Base-by-base conservation (phyloP, 2,329 filamentous ascomycete species). In the Penicillium hesseltinei region DNA sequence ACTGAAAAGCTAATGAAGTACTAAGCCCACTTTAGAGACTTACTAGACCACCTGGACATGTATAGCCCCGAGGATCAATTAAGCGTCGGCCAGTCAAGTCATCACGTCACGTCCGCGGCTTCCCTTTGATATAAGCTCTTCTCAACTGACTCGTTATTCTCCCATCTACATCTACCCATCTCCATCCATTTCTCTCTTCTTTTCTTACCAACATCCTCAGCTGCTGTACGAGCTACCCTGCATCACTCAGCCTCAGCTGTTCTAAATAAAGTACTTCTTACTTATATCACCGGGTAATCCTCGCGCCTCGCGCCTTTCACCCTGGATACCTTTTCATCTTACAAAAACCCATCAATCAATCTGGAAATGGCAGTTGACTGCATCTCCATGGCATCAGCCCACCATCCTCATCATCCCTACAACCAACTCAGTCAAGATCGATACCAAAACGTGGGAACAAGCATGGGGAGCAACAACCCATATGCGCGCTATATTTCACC, bases 401-500 rank as follows among this genome's bases (percentile, higher is more conserved):
- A 64, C 44, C 62, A 69, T 31, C 61, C 62, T 17, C 61, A 61
- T 17, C 63, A 68, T 31, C 61, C 62, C 19, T 60, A 60, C 50
- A 63, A 67, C 42, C 57, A 56, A 51, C 39, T 53, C 13, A 21
- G 44, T 33, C 50, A 49, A 15, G 47, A 58, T 47, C 58, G 61
- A 49, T 47, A 47, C 19, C 39, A 44, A 11, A 57, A 54, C 21
- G 46, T 51, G 40, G 51, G 40, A 17, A 52, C 50, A 40, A 54
- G 27, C 5, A 51, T 63, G 19, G 54, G 59, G 43, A 67, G 58
- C 57, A 62, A 65, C 48, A 71, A 67, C 53, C 67, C 69, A 8
- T 72, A 71, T 50, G 57, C 64, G 29, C 62, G 64, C 36, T 68
- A 66, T 53, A 62, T 69, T 39, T 69, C 70, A 13, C 61, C 69